These are phyloP conservation scores for Cotoneaster glaucophyllus DNA, from an alignment of 306 rosid species.

Conservation along the genomic window DNA sequence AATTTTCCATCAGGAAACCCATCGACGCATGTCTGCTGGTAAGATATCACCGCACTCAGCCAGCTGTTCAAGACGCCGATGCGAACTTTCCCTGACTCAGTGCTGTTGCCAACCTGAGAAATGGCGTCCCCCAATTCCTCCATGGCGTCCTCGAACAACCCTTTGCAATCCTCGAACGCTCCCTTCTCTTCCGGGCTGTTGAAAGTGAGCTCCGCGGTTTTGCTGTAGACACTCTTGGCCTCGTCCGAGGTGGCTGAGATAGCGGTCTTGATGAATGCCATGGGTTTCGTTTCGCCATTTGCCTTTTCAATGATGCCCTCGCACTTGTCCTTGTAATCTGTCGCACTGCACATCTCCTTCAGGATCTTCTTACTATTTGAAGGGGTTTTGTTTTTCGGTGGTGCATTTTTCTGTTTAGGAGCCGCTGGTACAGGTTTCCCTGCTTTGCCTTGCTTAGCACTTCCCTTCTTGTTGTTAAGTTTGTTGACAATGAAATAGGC, in stretches of 20 bases:
- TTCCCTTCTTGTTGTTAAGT: not conserved
- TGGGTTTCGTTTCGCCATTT: constrained; percentile 29
- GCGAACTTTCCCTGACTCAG: not conserved
- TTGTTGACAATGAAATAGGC: constrained; percentile 17
- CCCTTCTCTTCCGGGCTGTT: constrained; percentile 33
- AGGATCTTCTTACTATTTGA: constrained; percentile 18
- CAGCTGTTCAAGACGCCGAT: constrained; percentile 59
- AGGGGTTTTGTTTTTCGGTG: not conserved
- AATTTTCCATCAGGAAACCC: constrained; percentile 60
- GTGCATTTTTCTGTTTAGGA: not conserved
- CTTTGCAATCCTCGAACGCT: constrained; percentile 68
- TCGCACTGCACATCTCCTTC: constrained; percentile 33
- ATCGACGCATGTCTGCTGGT: constrained; percentile 63
- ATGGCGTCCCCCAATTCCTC: constrained; percentile 41
- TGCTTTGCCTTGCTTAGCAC: not conserved
- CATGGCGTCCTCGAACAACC: constrained; percentile 36
- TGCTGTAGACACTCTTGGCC: constrained; percentile 34
- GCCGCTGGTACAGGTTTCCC: not conserved
- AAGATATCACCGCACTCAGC: constrained; percentile 81
- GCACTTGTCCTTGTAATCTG: constrained; percentile 53
- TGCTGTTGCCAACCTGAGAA: not conserved
- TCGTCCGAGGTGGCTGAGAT: constrained; percentile 33
- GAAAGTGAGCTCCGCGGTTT: constrained; percentile 19
- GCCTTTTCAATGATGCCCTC: constrained; percentile 33
- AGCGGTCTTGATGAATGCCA: constrained; percentile 44